These are phyloP conservation scores for Scedosporium aurantiacum DNA, from an alignment of 2,329 filamentous ascomycete genomes.

Conservation along the genomic window DNA sequence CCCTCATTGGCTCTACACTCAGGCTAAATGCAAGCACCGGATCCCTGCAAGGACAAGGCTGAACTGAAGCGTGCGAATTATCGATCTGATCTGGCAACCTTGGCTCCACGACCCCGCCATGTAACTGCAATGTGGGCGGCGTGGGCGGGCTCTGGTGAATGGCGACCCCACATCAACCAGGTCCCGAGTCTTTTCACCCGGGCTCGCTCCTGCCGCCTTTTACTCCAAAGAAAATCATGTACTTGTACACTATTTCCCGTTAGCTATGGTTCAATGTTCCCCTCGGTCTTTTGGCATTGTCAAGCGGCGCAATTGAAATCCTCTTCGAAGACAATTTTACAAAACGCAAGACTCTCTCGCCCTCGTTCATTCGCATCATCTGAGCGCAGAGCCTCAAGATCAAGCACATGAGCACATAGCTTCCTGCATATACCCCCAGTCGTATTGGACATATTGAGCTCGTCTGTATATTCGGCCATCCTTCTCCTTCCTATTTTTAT, in stretches of 20 bases:
- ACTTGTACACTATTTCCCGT: not conserved
- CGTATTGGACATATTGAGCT: not conserved
- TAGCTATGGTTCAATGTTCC: too few species aligned
- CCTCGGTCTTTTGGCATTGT: not conserved
- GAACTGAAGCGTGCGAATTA: conserved; percentile 1
- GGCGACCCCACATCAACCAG: not conserved
- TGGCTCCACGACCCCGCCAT: not conserved
- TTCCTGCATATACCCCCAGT: not conserved
- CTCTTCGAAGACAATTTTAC: not conserved
- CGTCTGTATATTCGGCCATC: not conserved
- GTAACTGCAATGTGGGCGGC: too few species aligned
- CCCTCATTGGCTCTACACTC: not conserved
- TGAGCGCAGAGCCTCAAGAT: not conserved
- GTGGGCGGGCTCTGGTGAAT: not conserved
- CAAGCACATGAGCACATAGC: not conserved
- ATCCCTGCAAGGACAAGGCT: not conserved
- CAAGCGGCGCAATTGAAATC: not conserved
- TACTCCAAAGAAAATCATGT: not conserved
- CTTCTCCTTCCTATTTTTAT: not conserved
- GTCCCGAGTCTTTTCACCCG: not conserved
- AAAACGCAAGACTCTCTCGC: not conserved
- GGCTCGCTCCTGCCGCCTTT: not conserved
- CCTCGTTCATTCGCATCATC: not conserved
- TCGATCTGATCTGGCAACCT: not conserved
- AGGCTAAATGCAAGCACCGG: conserved; percentile 2